phyloP scores from a whole-genome alignment of 208 protist genomes.

The Kentomonas sorsogonicus region DNA sequence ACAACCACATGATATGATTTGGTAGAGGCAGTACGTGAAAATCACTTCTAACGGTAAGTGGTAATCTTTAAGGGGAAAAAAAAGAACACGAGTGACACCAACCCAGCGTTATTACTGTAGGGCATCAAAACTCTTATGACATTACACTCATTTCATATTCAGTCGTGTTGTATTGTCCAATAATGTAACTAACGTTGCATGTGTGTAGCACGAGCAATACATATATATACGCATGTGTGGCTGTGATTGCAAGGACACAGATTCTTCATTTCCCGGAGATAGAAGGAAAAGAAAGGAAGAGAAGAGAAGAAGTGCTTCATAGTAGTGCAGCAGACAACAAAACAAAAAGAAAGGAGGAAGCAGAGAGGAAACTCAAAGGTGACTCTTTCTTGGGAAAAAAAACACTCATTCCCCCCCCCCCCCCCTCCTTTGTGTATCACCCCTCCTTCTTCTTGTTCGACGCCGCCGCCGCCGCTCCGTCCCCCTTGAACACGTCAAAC shows the following conservation, averaged over 20 bases:
- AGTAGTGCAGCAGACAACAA: neutral
- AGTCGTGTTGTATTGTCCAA: too few relatives aligned
- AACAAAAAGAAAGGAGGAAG: neutral
- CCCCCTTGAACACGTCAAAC: conserved; percentile 58
- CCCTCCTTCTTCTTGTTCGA: neutral
- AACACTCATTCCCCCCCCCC: too few relatives aligned
- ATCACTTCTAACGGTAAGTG: too few relatives aligned
- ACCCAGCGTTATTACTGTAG: neutral
- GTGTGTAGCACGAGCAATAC: neutral
- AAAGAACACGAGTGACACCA: neutral
- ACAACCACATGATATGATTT: neutral
- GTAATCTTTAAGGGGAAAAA: conserved; percentile 6
- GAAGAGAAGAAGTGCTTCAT: neutral
- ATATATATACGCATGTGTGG: too few relatives aligned
- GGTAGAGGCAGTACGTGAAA: too few relatives aligned
- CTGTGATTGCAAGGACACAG: neutral
- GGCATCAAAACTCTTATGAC: neutral
- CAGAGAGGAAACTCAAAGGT: too few relatives aligned
- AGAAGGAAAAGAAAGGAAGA: neutral
- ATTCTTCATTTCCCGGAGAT: neutral
- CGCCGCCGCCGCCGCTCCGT: neutral
- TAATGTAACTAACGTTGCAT: neutral
- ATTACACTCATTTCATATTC: too few relatives aligned
- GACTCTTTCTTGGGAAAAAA: too few relatives aligned
- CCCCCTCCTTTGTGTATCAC: too few relatives aligned